phyloP scores from a whole-genome alignment of 129 eudicot genomes.

The Solidago caesia region DNA sequence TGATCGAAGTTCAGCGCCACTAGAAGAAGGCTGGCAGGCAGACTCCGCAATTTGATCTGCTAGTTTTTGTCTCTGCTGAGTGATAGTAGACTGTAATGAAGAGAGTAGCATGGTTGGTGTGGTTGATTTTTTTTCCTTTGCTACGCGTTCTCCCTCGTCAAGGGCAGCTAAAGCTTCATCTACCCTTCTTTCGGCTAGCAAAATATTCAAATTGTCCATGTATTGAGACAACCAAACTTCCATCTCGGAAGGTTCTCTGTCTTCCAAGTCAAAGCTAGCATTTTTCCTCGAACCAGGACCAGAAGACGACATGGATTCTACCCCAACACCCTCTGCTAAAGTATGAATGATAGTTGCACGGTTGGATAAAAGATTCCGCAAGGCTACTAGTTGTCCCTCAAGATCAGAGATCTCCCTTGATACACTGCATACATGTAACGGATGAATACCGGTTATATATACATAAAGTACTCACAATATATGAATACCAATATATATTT shows the following conservation, averaged over 20 bases:
- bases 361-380: slow-evolving; percentile 64
- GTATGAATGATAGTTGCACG: slow-evolving; percentile 66
- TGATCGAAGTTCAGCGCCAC: slow-evolving; percentile 62
- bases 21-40: slow-evolving; percentile 72
- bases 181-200: slow-evolving; percentile 77
- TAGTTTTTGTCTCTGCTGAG: slow-evolving; percentile 56
- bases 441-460: neutral
- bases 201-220: slow-evolving; percentile 62
- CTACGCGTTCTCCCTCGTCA: slow-evolving; percentile 73
- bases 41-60: slow-evolving; percentile 84
- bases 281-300: slow-evolving; percentile 39
- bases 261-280: slow-evolving; percentile 36
- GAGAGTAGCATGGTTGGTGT: slow-evolving; percentile 32
- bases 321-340: slow-evolving; percentile 69
- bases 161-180: slow-evolving; percentile 69
- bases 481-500: too few species aligned
- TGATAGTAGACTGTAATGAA: slow-evolving; percentile 53
- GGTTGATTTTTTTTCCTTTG: slow-evolving; percentile 36
- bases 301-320: slow-evolving; percentile 50
- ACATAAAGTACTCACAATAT: neutral
- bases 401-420: slow-evolving; percentile 92
- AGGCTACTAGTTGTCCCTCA: slow-evolving; percentile 83
- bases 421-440: slow-evolving; percentile 38
- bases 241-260: slow-evolving; percentile 49
- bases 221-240: slow-evolving; percentile 71